Evolutionary conservation across 2,329 filamentous ascomycete genomes (phyloP).

Genomic region (Torrubiellomyces zombiae): DNA sequence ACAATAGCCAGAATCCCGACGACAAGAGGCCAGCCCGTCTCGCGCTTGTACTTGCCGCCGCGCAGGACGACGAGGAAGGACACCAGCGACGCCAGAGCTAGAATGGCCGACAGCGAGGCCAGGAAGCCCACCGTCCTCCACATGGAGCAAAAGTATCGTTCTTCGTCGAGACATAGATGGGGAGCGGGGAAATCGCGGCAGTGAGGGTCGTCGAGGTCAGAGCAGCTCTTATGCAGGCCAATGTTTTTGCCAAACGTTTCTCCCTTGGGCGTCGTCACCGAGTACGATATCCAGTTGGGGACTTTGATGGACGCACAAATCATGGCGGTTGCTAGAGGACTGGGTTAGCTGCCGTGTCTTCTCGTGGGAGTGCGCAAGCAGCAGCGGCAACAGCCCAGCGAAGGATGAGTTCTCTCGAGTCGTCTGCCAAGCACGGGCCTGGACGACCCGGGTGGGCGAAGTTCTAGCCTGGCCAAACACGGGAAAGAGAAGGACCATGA

Average conservation of each 20-base stretch:
- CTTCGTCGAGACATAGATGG: constrained; percentile 20
- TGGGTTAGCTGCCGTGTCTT: constrained; percentile 14
- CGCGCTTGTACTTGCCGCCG: constrained; percentile 65
- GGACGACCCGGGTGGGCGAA: too few species aligned
- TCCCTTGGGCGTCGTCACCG: constrained; percentile 31
- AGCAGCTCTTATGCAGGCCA: constrained; percentile 72
- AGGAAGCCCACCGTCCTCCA: constrained; percentile 83
- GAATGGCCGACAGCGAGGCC: constrained; percentile 67
- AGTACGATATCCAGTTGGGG: constrained; percentile 55
- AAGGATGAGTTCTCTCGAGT: too few species aligned
- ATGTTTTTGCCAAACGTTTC: constrained; percentile 40
- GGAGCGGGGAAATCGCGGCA: constrained; percentile 30
- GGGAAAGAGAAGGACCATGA: not conserved
- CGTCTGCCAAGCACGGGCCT: too few species aligned
- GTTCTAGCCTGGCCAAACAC: too few species aligned
- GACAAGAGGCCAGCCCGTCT: constrained; percentile 68
- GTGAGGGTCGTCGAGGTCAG: constrained; percentile 42
- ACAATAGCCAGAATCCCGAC: constrained; percentile 47
- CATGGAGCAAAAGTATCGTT: constrained; percentile 72
- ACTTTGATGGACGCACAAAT: constrained; percentile 52
- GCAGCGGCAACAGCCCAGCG: too few species aligned
- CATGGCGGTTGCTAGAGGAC: constrained; percentile 45
- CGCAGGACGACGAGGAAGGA: constrained; percentile 60
- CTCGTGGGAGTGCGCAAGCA: too few species aligned
- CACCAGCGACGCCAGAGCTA: constrained; percentile 67